These are phyloP conservation scores for Verticillium klebahnii DNA, from an alignment of 2,329 filamentous ascomycete species.

Conservation along the genomic window DNA sequence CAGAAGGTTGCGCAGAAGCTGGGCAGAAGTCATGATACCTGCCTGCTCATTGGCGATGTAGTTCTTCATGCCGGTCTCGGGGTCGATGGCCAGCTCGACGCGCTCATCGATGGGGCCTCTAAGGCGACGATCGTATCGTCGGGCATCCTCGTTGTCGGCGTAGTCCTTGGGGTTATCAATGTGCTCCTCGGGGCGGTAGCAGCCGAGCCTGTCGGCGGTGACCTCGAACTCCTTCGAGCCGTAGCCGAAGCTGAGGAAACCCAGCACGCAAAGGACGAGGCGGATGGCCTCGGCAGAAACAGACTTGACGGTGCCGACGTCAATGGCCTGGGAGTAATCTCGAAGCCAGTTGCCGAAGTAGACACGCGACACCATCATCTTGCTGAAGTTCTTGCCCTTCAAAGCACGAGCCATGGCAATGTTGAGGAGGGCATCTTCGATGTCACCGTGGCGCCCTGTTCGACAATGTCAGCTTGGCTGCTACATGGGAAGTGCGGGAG, in stretches of 20 bases:
- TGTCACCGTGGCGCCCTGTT: conserved; percentile 79
- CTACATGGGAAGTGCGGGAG: neutral
- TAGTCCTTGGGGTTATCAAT: conserved; percentile 75
- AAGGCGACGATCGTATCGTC: conserved; percentile 74
- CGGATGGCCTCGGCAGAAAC: conserved; percentile 89
- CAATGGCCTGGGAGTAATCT: conserved; percentile 91
- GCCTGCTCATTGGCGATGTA: conserved; percentile 85
- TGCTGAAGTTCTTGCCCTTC: conserved; percentile 75
- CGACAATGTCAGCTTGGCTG: conserved; percentile 11
- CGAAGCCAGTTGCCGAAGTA: conserved; percentile 94
- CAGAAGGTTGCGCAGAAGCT: conserved; percentile 71
- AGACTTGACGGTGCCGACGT: conserved; percentile 86
- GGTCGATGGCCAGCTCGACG: conserved; percentile 74
- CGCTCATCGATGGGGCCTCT: conserved; percentile 77
- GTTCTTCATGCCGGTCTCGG: conserved; percentile 76
- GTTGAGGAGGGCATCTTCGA: conserved; percentile 82
- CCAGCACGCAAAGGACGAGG: conserved; percentile 81
- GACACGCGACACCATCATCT: conserved; percentile 80
- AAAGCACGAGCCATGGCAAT: conserved; percentile 53
- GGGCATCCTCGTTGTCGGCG: conserved; percentile 81
- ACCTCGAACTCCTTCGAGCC: conserved; percentile 83
- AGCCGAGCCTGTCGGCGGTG: conserved; percentile 71
- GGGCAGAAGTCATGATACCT: conserved; percentile 77
- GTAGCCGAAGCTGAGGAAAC: conserved; percentile 84
- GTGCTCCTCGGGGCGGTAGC: conserved; percentile 78